Conservation (phyloP, 2,329 filamentous ascomycete species). For the Monosporascus sp. region DNA sequence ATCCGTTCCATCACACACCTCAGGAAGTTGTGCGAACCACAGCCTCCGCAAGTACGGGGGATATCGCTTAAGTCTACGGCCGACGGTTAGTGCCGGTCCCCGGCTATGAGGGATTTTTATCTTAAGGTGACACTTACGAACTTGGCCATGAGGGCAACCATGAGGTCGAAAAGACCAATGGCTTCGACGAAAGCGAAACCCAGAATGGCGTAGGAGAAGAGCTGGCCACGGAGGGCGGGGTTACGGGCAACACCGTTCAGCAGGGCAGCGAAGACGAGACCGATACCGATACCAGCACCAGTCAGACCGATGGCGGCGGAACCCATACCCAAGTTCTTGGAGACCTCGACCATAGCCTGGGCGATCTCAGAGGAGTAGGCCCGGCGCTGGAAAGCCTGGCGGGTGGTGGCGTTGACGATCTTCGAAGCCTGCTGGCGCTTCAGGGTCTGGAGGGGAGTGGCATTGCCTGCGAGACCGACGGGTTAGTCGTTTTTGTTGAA, state of each 20-base stretch:
- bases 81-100: constrained; percentile 6
- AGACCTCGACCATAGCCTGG: constrained; percentile 83
- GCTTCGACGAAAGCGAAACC: constrained; percentile 94
- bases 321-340: constrained; percentile 87
- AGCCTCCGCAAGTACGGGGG: constrained; percentile 23
- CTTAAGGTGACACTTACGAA: constrained; percentile 53
- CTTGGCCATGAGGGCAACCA: constrained; percentile 93
- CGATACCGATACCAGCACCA: constrained; percentile 92
- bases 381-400: constrained; percentile 64
- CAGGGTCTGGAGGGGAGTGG: constrained; percentile 64
- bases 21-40: constrained; percentile 22
- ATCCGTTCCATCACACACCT: constrained; percentile 23
- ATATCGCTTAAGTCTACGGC: constrained; percentile 27
- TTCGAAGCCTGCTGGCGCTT: constrained; percentile 67
- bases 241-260: constrained; percentile 88
- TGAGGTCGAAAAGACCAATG: constrained; percentile 83
- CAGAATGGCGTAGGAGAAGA: constrained; percentile 94
- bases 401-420: constrained; percentile 61
- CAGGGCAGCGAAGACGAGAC: constrained; percentile 87
- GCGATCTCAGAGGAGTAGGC: constrained; percentile 86
- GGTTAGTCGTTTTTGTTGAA: constrained; percentile 6
- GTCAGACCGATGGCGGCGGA: constrained; percentile 86
- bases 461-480: constrained; percentile 39
- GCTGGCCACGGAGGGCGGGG: constrained; percentile 89
- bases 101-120: constrained; percentile 1